Base-by-base conservation (phyloP, 2,329 filamentous ascomycete genomes). In the Curvularia spicifera region DNA sequence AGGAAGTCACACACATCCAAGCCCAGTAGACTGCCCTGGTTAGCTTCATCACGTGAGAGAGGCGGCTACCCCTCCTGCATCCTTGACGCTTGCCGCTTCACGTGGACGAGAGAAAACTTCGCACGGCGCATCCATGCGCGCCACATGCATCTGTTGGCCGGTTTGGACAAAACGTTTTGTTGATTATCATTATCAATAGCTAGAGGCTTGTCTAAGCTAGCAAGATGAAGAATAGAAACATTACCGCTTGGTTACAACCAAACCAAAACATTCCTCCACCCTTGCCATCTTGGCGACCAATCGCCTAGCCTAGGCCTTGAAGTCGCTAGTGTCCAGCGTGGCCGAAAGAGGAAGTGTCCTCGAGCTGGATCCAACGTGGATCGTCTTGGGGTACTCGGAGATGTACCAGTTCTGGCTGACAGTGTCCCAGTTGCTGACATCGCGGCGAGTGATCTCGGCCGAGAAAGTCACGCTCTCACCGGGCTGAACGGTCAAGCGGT, bases 351-450 rank as follows among this genome's bases (percentile, higher is more conserved):
- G 80, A 63, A 88, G 73, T 56, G 83, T 86, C 66, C 86, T 80
- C 57, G 84, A 87, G 4, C 83, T 85, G 63, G 78, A 81, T 26
- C 86, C 86, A 5, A 89, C 85, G 62, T 84, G 84, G 40, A 87
- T 81, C 56, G 79, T 87, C 81, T 87, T 87, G 51, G 81, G 76
- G 65, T 85, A 81, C 22, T 79, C 68, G 29, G 79, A 81, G 53
- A 88, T 80, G 45, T 92, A 85, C 93, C 94, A 98, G 81, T 97
- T 89, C 82, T 97, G 93, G n/a, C 79, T 75, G 1, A 72, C 82
- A 0, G 85, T 80, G 66, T 97, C 91, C 93, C 94, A 97, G 80
- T 93, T 95, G 74, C 89, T 92, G 55, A 97, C 67, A 71, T 97
- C 94, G 56, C 92, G 87, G 39, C 93, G 85, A 5, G 88, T 93